phyloP scores from a whole-genome alignment of 345 rosid species.

The Camelina neglecta region DNA sequence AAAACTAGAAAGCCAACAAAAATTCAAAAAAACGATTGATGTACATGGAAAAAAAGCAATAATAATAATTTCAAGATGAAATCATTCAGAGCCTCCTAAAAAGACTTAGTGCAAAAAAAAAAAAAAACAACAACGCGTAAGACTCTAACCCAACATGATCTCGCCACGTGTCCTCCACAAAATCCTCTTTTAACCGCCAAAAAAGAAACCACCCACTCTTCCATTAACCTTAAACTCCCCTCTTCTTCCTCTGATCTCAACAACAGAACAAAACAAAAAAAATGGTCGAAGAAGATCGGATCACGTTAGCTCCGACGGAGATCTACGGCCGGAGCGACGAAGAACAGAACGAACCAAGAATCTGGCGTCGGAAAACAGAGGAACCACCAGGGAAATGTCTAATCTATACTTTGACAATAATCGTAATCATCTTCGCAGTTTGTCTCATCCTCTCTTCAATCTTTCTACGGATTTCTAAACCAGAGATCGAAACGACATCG shows the following conservation, averaged over 20 bases:
- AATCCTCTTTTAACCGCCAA: constrained; percentile 39
- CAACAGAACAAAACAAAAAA: constrained; percentile 4
- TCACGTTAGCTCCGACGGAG: constrained; percentile 39
- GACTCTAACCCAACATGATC: background rate
- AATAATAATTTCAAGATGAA: background rate
- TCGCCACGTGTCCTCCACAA: constrained; percentile 31
- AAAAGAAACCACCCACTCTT: constrained; percentile 23
- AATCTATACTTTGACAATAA: constrained; percentile 45
- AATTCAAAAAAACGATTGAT: too few species aligned
- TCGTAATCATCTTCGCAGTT: constrained; percentile 46
- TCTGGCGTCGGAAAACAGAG: constrained; percentile 23
- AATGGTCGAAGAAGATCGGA: constrained; percentile 46
- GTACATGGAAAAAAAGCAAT: too few species aligned
- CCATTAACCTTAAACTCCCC: constrained; percentile 4
- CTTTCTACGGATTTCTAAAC: constrained; percentile 48
- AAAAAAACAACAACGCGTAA: background rate
- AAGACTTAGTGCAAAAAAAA: background rate
- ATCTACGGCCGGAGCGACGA: constrained; percentile 50
- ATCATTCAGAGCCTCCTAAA: constrained; percentile 12
- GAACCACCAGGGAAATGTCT: constrained; percentile 51
- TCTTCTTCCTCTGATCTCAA: constrained; percentile 2
- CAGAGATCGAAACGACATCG: constrained; percentile 34
- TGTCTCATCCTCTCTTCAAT: constrained; percentile 43
- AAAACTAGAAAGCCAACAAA: background rate
- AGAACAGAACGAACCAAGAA: constrained; percentile 9